Conservation (phyloP, 1,284 basidiomycete species). For the Filobasidium uniguttulatum region DNA sequence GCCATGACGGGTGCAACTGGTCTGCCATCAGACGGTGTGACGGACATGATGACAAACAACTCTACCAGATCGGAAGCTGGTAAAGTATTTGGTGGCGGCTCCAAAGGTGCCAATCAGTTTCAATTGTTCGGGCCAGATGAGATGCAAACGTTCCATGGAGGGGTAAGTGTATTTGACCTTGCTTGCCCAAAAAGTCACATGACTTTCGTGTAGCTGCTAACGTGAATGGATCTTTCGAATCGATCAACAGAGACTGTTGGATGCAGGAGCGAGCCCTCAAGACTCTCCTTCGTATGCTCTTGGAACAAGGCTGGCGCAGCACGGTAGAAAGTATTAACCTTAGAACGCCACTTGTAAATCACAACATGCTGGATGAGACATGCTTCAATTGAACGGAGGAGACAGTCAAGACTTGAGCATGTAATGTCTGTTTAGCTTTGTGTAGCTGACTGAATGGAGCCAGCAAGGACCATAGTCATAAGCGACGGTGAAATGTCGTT, state of each 20-base stretch:
- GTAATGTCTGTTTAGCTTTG: too few relatives aligned
- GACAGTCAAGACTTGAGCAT: too few relatives aligned
- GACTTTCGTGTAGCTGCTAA: neutral
- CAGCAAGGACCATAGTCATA: too few relatives aligned
- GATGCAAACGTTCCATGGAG: conserved; percentile 35
- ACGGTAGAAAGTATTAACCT: too few relatives aligned
- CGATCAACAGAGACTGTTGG: conserved; percentile 7
- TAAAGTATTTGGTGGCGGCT: conserved; percentile 19
- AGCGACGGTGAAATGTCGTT: too few relatives aligned
- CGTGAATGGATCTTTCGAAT: neutral
- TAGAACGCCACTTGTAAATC: too few relatives aligned
- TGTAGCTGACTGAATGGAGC: too few relatives aligned
- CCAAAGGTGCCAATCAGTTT: conserved; percentile 16
- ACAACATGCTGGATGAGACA: too few relatives aligned
- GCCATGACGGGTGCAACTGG: conserved; percentile 4
- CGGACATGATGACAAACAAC: conserved; percentile 7
- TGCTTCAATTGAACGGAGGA: too few relatives aligned
- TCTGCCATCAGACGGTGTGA: conserved; percentile 8
- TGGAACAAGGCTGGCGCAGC: neutral
- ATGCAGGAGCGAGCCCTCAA: conserved; percentile 10
- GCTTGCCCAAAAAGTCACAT: neutral
- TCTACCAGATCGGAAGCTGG: conserved; percentile 16
- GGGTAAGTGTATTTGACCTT: conserved; percentile 16
- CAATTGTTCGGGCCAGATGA: conserved; percentile 31
- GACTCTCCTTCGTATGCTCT: conserved; percentile 13